These are phyloP conservation scores for Tricholoma bakamatsutake DNA, from an alignment of 768 basidiomycete genomes.

Conservation along the genomic window DNA sequence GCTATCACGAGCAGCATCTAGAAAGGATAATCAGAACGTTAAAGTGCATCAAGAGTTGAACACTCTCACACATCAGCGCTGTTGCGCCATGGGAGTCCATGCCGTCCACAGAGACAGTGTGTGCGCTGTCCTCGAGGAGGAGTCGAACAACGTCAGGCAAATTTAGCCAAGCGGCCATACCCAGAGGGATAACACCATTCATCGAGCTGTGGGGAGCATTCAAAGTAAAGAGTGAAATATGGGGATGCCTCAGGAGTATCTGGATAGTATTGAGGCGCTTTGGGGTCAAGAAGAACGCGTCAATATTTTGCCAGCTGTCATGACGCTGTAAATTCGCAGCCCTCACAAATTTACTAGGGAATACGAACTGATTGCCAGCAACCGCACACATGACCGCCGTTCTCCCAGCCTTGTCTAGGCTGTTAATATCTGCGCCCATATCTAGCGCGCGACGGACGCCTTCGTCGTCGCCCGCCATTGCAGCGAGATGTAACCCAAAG, in stretches of 20 bases:
- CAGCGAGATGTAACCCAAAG: slow-evolving; percentile 46
- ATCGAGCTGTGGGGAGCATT: slow-evolving; percentile 69
- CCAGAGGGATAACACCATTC: slow-evolving; percentile 71
- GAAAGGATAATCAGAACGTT: slow-evolving; percentile 11
- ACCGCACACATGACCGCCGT: slow-evolving; percentile 65
- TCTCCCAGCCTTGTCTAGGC: slow-evolving; percentile 52
- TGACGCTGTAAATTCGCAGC: slow-evolving; percentile 1
- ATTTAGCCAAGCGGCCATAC: slow-evolving; percentile 77
- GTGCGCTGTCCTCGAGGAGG: slow-evolving; percentile 58
- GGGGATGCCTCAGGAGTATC: slow-evolving; percentile 46
- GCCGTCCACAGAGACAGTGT: slow-evolving; percentile 64
- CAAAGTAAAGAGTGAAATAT: slow-evolving; percentile 61
- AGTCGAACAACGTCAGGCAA: slow-evolving; percentile 51
- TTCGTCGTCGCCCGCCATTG: slow-evolving; percentile 48
- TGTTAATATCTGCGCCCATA: slow-evolving; percentile 64
- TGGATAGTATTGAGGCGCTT: slow-evolving; percentile 54
- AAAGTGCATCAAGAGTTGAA: slow-evolving; percentile 13
- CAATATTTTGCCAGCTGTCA: slow-evolving; percentile 59
- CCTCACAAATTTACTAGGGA: slow-evolving; percentile 1
- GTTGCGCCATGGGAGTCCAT: slow-evolving; percentile 74
- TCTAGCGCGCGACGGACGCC: slow-evolving; percentile 49
- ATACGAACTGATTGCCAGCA: slow-evolving; percentile 62
- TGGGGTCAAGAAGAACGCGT: slow-evolving; percentile 60
- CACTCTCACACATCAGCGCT: slow-evolving; percentile 73
- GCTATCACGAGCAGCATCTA: slow-evolving; percentile 76